These are phyloP conservation scores for Lactarius pseudohatsudake DNA, from an alignment of 768 basidiomycete species.

Conservation along the genomic window DNA sequence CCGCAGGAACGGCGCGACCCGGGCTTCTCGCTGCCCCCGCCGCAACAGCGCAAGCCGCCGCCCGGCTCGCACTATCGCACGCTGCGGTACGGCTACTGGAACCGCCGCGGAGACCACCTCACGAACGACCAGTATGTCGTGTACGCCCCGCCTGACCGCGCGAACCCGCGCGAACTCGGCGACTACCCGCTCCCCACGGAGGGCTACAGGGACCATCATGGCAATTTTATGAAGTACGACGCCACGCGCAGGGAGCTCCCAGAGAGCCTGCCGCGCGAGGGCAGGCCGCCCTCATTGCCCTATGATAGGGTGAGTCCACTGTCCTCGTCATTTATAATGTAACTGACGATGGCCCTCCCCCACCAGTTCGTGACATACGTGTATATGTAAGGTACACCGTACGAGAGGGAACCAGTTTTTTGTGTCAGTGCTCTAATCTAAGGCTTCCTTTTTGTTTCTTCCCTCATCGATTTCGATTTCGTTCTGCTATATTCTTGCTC, in stretches of 20 bases:
- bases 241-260: conserved; percentile 55
- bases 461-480: conserved; percentile 11
- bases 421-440: conserved; percentile 8
- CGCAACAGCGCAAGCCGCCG: conserved; percentile 36
- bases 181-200: conserved; percentile 56
- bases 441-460: background rate
- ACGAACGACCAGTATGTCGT: conserved; percentile 57
- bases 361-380: conserved; percentile 27
- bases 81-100: conserved; percentile 66
- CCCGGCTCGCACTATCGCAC: conserved; percentile 34
- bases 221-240: conserved; percentile 43
- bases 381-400: conserved; percentile 17
- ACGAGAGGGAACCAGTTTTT: background rate
- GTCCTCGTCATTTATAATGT: background rate
- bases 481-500: conserved; percentile 8
- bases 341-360: background rate
- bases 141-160: conserved; percentile 55
- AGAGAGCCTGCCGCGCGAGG: conserved; percentile 58
- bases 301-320: conserved; percentile 50
- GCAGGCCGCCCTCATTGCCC: conserved; percentile 52
- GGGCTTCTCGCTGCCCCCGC: conserved; percentile 30
- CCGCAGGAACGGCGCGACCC: conserved; percentile 26
- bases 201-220: conserved; percentile 58
- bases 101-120: conserved; percentile 71
- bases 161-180: conserved; percentile 61